These are phyloP conservation scores for Turnera subulata DNA, from an alignment of 345 rosid species.

Conservation along the genomic window DNA sequence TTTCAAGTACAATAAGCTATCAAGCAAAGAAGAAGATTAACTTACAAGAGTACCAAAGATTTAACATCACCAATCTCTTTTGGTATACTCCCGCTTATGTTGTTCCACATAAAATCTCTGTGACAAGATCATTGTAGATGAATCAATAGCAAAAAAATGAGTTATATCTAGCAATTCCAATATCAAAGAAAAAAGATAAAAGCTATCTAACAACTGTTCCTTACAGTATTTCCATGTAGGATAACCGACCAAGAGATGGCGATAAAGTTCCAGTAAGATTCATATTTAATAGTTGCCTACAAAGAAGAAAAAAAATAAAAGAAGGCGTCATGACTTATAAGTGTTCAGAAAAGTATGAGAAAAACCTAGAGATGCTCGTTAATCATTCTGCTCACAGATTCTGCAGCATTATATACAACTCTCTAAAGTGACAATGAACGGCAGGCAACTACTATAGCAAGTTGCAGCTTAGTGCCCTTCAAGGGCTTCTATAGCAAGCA, in stretches of 20 bases:
- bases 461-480: too few species aligned
- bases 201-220: slow-evolving; percentile 15
- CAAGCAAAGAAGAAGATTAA: slow-evolving; percentile 15
- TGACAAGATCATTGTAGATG: slow-evolving; percentile 12
- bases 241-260: slow-evolving; percentile 67
- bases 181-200: neutral
- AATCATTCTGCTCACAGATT: neutral
- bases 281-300: slow-evolving; percentile 76
- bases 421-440: too few species aligned
- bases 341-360: too few species aligned
- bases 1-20: neutral
- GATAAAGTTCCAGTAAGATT: slow-evolving; percentile 77
- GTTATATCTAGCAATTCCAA: neutral
- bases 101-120: slow-evolving; percentile 99
- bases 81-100: slow-evolving; percentile 71
- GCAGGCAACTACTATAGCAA: too few species aligned
- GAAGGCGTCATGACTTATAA: too few species aligned
- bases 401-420: too few species aligned
- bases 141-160: neutral
- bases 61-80: slow-evolving; percentile 81
- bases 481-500: neutral
- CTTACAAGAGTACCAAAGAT: slow-evolving; percentile 83
- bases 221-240: slow-evolving; percentile 63
- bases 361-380: neutral
- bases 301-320: slow-evolving; percentile 10